phyloP scores from a whole-genome alignment of 345 rosid genomes.

The Heritiera littoralis region DNA sequence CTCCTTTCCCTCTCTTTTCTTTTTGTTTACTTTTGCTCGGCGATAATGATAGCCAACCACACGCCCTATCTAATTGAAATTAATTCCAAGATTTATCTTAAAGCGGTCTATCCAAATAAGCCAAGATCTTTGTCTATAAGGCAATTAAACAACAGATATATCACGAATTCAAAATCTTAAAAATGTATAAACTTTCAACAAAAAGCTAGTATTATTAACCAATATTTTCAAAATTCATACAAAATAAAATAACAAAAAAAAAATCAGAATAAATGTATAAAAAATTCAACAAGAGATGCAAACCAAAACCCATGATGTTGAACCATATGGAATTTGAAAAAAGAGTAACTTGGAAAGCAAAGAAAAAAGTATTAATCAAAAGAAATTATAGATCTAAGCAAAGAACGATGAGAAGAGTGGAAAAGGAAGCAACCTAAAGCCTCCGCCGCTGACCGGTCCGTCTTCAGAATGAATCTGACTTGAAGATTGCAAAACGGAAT shows the following conservation, averaged over 20 bases:
- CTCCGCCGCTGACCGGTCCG: constrained; percentile 87
- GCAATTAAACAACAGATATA: not conserved
- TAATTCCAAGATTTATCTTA: not conserved
- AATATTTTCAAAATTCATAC: not conserved
- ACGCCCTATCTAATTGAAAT: constrained; percentile 13
- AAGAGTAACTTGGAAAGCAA: not conserved
- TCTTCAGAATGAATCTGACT: constrained; percentile 74
- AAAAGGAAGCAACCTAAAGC: constrained; percentile 61
- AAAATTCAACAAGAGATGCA: constrained; percentile 15
- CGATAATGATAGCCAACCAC: not conserved
- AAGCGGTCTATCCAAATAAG: not conserved
- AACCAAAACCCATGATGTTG: not conserved
- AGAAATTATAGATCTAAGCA: constrained; percentile 23
- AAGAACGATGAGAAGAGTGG: not conserved
- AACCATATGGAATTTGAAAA: not conserved
- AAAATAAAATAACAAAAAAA: not conserved
- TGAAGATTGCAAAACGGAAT: constrained; percentile 73
- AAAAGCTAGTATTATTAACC: not conserved
- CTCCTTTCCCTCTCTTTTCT: not conserved
- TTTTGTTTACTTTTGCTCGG: not conserved
- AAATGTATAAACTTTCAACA: not conserved
- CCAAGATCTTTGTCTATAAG: not conserved
- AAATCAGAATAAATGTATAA: constrained; percentile 12
- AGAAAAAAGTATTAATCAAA: not conserved
- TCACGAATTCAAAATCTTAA: not conserved